Base-by-base conservation (phyloP, 2,329 filamentous ascomycete species). In the Colletotrichum shisoi region DNA sequence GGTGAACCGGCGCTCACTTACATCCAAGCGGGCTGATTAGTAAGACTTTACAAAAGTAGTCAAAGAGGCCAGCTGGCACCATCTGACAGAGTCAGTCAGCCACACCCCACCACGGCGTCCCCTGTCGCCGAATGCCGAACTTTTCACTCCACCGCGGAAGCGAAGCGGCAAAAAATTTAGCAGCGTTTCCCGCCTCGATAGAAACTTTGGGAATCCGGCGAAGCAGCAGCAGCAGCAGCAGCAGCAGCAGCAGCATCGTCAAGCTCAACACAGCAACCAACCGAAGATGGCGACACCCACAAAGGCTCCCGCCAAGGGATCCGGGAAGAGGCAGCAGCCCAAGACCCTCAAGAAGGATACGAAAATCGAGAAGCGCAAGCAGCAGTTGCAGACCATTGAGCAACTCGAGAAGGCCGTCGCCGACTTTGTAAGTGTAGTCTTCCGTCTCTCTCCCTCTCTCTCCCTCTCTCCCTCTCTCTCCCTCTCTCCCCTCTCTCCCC, bases 371-470 rank as follows among this genome's bases (percentile, higher is more conserved):
- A 72, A 72, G 61, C 56, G 80, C 48, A 81, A 82, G 70, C 74
- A 79, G 11, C 77, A 79, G 31, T 74, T 79, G 51, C 78, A 79
- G 44, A 79, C 79, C 61, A 74, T 81, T 3, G 74, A 77, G 31
- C 74, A 75, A 57, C 74, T 82, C 7, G 77, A 79, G 70, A 76
- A 77, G 65, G 72, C 73, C 40, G 77, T 82, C 24, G 73, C 76
- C 48, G 78, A 81, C 65, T 78, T 82, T 69, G 79, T 80, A 72
- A 69, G 78, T 73, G 27, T 34, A 9, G 31, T 34, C 31, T 3
- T 34, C 7, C 7, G 2, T 2, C 31, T 34, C 7, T 34, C 31
- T 34, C 31, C 7, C 31, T 34, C 8, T 7, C 31, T 9, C 31
- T 31, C 1, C 27, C 27, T n/a, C n/a, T n/a, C n/a, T n/a, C 7